Conservation (phyloP, 495 filamentous ascomycete genomes). For the Talaromyces adpressus region DNA sequence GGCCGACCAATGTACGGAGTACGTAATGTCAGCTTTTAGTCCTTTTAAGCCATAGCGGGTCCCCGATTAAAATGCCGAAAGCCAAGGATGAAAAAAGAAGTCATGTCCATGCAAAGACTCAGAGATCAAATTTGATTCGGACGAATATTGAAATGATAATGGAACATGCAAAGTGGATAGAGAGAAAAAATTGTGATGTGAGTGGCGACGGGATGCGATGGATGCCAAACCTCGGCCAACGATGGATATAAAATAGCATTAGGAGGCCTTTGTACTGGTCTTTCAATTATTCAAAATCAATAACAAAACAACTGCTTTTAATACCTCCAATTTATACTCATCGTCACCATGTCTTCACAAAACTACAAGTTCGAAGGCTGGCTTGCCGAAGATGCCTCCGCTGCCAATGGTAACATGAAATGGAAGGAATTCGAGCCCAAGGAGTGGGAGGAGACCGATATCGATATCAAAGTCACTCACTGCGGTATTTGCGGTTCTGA, state of each 20-base stretch:
- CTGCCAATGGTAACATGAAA: conserved; percentile 69
- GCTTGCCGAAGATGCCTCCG: conserved; percentile 55
- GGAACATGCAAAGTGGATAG: not conserved
- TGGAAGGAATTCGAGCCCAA: conserved; percentile 77
- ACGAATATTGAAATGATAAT: not conserved
- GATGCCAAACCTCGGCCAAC: not conserved
- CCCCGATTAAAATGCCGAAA: not conserved
- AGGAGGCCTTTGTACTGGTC: not conserved
- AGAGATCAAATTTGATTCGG: not conserved
- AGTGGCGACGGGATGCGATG: not conserved
- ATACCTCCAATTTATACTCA: not conserved
- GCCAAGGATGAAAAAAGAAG: not conserved
- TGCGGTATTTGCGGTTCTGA: conserved; percentile 50
- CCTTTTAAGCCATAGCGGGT: not conserved
- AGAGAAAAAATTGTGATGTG: not conserved
- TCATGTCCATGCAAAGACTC: not conserved
- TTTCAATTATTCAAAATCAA: not conserved
- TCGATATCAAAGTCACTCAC: conserved; percentile 44
- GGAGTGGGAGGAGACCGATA: conserved; percentile 70
- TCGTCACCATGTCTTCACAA: not conserved
- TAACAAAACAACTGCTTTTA: not conserved
- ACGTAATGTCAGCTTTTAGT: not conserved
- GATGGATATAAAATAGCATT: not conserved
- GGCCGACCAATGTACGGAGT: not conserved
- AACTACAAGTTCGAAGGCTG: conserved; percentile 75